Conservation (phyloP, 208 protist species). For the Lotmaria passim region DNA sequence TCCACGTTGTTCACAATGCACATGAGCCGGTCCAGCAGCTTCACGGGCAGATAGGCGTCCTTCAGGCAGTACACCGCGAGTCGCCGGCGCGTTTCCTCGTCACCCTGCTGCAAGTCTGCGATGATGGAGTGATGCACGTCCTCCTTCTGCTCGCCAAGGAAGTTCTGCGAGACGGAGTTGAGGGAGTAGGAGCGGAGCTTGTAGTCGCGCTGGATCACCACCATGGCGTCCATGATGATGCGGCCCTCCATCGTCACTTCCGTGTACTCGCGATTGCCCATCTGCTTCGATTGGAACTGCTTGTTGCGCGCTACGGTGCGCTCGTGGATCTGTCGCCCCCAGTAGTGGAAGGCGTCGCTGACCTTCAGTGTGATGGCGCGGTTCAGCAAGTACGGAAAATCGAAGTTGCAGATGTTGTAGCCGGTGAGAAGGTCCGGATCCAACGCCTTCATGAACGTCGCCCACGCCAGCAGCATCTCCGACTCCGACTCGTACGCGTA, state of each 20-base stretch:
- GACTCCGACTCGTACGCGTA: constrained; percentile 93
- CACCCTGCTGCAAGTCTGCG: constrained; percentile 95
- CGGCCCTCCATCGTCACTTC: constrained; percentile 97
- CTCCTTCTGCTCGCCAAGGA: constrained; percentile 99
- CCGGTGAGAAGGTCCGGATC: constrained; percentile 97
- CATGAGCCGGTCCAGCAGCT: constrained; percentile 99
- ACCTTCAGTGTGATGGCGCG: constrained; percentile 92
- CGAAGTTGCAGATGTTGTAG: constrained; percentile 99
- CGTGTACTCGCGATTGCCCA: constrained; percentile 98
- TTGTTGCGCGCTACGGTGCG: constrained; percentile 92
- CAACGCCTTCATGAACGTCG: constrained; percentile 76
- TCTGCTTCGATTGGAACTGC: constrained; percentile 97
- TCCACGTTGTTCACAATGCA: constrained; percentile 99
- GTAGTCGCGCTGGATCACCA: constrained; percentile 97
- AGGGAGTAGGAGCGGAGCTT: constrained; percentile 99
- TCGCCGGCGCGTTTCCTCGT: constrained; percentile 96
- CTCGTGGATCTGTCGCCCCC: constrained; percentile 91
- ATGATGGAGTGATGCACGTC: constrained; percentile 99
- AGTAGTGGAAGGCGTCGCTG: constrained; percentile 90
- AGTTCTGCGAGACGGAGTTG: constrained; percentile 98
- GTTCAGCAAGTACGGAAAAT: constrained; percentile 99
- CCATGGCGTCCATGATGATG: constrained; percentile 97
- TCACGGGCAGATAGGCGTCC: constrained; percentile 96
- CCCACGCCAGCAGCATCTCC: constrained; percentile 94
- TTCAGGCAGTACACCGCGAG: constrained; percentile 99